phyloP scores from a whole-genome alignment of 805 yeast genomes.

The Wickerhamomyces bisporus region DNA sequence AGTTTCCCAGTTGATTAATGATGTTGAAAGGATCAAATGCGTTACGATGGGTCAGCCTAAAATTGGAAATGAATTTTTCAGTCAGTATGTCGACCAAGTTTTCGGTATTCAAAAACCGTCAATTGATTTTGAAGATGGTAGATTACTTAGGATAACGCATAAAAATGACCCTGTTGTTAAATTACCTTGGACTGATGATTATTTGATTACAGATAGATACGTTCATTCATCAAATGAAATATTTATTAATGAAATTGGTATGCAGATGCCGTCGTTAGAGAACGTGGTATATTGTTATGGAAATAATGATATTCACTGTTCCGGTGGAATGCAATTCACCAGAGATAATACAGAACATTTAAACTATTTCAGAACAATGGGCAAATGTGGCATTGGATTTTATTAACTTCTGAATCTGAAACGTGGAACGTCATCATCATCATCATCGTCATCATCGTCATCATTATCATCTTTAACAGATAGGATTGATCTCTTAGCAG shows the following conservation, averaged over 20 bases:
- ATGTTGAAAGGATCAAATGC: neutral
- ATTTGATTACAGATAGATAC: slow-evolving; percentile 15
- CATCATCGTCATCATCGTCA: slow-evolving; percentile 23
- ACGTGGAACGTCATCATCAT: slow-evolving; percentile 30
- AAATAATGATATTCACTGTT: slow-evolving; percentile 55
- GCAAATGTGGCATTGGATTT: slow-evolving; percentile 21
- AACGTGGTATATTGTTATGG: slow-evolving; percentile 77
- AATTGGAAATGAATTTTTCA: slow-evolving; percentile 19
- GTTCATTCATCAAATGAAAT: slow-evolving; percentile 18
- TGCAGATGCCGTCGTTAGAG: slow-evolving; percentile 8
- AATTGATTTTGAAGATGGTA: slow-evolving; percentile 2
- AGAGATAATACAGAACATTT: slow-evolving; percentile 22
- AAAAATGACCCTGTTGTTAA: slow-evolving; percentile 23
- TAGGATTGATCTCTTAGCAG: neutral
- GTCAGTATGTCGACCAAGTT: slow-evolving; percentile 9
- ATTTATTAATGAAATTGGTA: slow-evolving; percentile 19
- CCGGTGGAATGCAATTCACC: slow-evolving; percentile 15
- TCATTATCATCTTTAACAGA: slow-evolving; percentile 1
- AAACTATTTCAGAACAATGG: slow-evolving; percentile 25
- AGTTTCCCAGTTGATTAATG: neutral
- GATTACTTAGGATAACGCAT: slow-evolving; percentile 20
- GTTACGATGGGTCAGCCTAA: slow-evolving; percentile 26
- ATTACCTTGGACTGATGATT: slow-evolving; percentile 17
- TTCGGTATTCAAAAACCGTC: slow-evolving; percentile 2
- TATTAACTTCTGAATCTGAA: slow-evolving; percentile 27